Evolutionary conservation across 1,139 yeast genomes (phyloP), one percentile per base, ranked within the genome.

Genomic region (Hyphopichia khmerensis): DNA sequence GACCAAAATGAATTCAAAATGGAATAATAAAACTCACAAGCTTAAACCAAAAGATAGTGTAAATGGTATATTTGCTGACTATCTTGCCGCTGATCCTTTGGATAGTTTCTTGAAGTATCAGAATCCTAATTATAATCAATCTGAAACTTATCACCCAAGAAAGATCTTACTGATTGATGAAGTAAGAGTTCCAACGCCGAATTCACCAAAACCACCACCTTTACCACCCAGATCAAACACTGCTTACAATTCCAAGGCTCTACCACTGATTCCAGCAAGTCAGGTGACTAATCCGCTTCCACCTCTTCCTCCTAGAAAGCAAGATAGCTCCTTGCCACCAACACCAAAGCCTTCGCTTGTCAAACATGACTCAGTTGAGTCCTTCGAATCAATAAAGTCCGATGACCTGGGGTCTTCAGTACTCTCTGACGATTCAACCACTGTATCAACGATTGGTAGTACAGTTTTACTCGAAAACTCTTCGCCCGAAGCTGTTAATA

Each of bases 61-160:
- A 10, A 55, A 60, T 44, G 76, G 77, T 1, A 47, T 69, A 2
- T 72, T 72, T 44, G 52, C 52, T 38, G 69, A 63, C 11, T 50
- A 60, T 33, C 49, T 64, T 33, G 59, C 59, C 17, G 64, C 64
- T 0, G 77, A 72, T 49, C 70, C 73, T 0, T 48, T 71, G 29
- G 57, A 51, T 23, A 54, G 71, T 9, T 72, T 60, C 48, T 43
- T 48, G 2, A 59, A 64, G 45, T 70, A 53, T 48, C 51, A 63
- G 23, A 64, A 69, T 45, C 61, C 67, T 2, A 48, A 51, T 18
- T 38, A 54, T 35, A 60, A 68, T 48, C 40, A 47, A 15, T 51
- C 64, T 5, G 67, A 64, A 40, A 60, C 64, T 2, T 69, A 70
- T 46, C 58, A 58, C 36, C 75, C 74, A 0, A 47, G 54, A 1